Base-by-base conservation (phyloP, 257 asterid species). In the Coffea eugenioides region DNA sequence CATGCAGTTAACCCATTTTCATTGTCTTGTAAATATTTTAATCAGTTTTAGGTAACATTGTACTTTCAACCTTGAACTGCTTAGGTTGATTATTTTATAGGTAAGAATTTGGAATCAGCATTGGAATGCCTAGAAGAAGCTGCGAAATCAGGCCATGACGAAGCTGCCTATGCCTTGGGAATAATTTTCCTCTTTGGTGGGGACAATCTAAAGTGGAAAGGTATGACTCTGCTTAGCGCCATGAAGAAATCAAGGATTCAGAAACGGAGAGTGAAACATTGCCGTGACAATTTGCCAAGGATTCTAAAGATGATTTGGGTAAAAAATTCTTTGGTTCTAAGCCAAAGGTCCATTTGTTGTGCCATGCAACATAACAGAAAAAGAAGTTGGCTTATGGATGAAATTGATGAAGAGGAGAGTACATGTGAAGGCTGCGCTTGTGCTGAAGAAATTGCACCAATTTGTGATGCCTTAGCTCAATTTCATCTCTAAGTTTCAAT, bases 131-230 rank as follows among this genome's bases (percentile, higher is more conserved):
- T 87, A 15, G 7, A 43, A 25, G 71, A 62, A 66, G 88, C 88
- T 31, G 2, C 71, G 46, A 52, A 73, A 2, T 69, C 27, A 0
- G 86, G 86, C 3, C 88, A 88, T 36, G 0, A 3, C 0, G 87
- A 80, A 15, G 88, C 91, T 1, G 0, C 62, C 0, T 88, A 88
- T 2, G 75, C 77, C 6, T 20, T 75, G 0, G 82, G 84, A 45
- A 78, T 86, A 16, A 16, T 82, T 2, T 14, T 61, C 0, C 61
- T 88, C 3, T 71, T 82, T 4, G 13, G 48, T 6, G 84, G 84
- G 8, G 81, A 76, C 0, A 77, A 73, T 10, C 3, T 4, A 20
- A 83, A 61, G 62, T 62, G 61, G 12, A 3, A 25, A 3, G 91
- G 88, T 0, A 62, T 80, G 0, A 73, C 62, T 20, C 0, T 77